phyloP scores from a whole-genome alignment of 306 rosid genomes.

The Dryas alaskensis region DNA sequence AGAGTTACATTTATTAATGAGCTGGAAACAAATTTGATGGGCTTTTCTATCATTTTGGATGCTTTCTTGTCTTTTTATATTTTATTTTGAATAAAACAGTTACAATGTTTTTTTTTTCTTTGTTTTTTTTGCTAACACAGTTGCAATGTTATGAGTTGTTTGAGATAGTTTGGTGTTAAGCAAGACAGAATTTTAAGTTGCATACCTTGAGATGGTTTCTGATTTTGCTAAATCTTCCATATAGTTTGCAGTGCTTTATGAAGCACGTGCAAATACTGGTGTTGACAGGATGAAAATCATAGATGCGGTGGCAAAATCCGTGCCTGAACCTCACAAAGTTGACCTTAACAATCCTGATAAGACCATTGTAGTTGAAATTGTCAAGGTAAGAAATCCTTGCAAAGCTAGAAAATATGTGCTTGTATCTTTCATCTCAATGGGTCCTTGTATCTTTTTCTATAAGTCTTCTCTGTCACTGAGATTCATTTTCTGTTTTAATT shows the following conservation, averaged over 20 bases:
- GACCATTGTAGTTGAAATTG: slow-evolving; percentile 87
- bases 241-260: slow-evolving; percentile 92
- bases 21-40: slow-evolving; percentile 2
- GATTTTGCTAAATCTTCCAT: slow-evolving; percentile 19
- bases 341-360: slow-evolving; percentile 84
- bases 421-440: not conserved
- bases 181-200: not conserved
- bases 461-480: not conserved
- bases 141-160: not conserved
- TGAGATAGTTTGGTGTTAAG: not conserved
- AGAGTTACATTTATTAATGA: not conserved
- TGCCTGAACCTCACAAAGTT: slow-evolving; percentile 92
- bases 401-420: not conserved
- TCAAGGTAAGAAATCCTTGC: slow-evolving; percentile 56
- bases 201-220: not conserved
- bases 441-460: not conserved
- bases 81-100: not conserved
- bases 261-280: slow-evolving; percentile 91
- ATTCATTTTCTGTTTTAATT: not conserved
- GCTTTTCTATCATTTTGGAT: not conserved
- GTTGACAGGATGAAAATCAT: slow-evolving; percentile 88
- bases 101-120: not conserved
- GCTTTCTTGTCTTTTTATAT: not conserved
- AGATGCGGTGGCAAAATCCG: slow-evolving; percentile 74
- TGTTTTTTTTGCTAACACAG: not conserved